A percentile compares a stretch with the other conserved stretches of the same genome.
Conservation (phyloP, 2,329 filamentous ascomycete genomes). For the Alternaria consortialis region DNA sequence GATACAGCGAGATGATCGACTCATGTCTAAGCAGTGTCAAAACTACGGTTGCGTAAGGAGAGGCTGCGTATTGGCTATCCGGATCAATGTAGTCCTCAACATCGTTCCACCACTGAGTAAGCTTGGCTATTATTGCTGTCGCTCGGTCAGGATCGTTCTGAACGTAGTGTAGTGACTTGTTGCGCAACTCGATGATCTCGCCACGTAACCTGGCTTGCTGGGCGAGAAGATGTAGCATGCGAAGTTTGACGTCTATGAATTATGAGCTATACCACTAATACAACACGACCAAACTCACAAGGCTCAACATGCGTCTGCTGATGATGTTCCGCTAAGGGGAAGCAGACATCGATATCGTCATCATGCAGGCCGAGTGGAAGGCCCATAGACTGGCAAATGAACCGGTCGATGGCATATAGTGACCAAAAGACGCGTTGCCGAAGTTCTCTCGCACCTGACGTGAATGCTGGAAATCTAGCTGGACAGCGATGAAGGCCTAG, state of each 20-base stretch:
- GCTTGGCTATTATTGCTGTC: slow-evolving; percentile 58
- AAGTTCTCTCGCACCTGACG: slow-evolving; percentile 56
- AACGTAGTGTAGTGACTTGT: slow-evolving; percentile 60
- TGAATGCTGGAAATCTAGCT: slow-evolving; percentile 62
- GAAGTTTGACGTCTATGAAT: slow-evolving; percentile 21
- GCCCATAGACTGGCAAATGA: slow-evolving; percentile 65
- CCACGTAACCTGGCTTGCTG: slow-evolving; percentile 62
- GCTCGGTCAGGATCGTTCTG: slow-evolving; percentile 56
- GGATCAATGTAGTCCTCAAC: slow-evolving; percentile 60
- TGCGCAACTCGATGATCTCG: slow-evolving; percentile 62
- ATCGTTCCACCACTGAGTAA: slow-evolving; percentile 64
- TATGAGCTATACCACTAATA: not conserved
- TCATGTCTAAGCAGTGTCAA: slow-evolving; percentile 60
- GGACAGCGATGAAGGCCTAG: slow-evolving; percentile 68
- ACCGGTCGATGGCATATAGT: slow-evolving; percentile 64
- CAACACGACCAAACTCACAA: slow-evolving; percentile 14
- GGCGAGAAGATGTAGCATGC: slow-evolving; percentile 47
- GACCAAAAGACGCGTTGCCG: slow-evolving; percentile 66
- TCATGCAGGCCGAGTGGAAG: slow-evolving; percentile 65
- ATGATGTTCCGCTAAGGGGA: slow-evolving; percentile 60
- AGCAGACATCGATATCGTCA: slow-evolving; percentile 67
- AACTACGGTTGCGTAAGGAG: slow-evolving; percentile 53
- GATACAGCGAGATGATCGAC: slow-evolving; percentile 61
- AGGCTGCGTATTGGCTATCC: slow-evolving; percentile 33
- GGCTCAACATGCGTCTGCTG: slow-evolving; percentile 16